These are phyloP conservation scores for Elsinoe arachidis DNA, from an alignment of 2,329 filamentous ascomycete species.

Conservation along the genomic window DNA sequence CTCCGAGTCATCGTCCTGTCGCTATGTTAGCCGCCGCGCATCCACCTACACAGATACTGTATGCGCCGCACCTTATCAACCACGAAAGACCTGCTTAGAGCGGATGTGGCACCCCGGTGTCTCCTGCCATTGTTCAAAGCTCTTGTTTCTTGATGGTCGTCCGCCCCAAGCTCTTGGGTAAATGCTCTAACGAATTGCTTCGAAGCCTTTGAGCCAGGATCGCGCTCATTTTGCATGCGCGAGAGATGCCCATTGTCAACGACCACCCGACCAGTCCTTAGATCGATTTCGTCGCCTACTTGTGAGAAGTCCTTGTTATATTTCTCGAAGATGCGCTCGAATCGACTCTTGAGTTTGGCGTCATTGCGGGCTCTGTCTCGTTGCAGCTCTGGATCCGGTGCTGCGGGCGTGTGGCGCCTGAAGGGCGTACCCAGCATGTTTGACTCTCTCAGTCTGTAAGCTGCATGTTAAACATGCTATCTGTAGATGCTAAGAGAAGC, in stretches of 20 bases:
- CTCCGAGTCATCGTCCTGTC: conserved; percentile 4
- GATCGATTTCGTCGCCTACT: conserved; percentile 81
- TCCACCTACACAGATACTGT: neutral
- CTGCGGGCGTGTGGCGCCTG: conserved; percentile 1
- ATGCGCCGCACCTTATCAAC: neutral
- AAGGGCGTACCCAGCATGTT: conserved; percentile 12
- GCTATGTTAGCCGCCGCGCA: neutral
- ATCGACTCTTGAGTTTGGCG: conserved; percentile 66
- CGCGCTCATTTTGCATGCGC: conserved; percentile 51
- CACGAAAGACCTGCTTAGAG: conserved; percentile 5
- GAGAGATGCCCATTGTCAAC: conserved; percentile 82
- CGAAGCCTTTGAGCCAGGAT: conserved; percentile 32
- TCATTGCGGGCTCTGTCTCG: conserved; percentile 55
- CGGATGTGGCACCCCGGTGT: conserved; percentile 27
- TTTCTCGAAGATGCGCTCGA: conserved; percentile 83
- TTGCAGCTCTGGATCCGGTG: conserved; percentile 27
- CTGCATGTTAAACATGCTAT: conserved; percentile 3
- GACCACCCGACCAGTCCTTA: conserved; percentile 71
- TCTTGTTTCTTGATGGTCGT: conserved; percentile 20
- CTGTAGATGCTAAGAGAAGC: neutral
- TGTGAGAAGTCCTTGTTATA: conserved; percentile 76
- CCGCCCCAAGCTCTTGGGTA: conserved; percentile 26
- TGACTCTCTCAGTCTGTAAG: neutral
- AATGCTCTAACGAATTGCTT: conserved; percentile 26
- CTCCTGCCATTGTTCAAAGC: conserved; percentile 28